phyloP scores from a whole-genome alignment of 1,284 basidiomycete species.

The Ceratobasidium papillatum region DNA sequence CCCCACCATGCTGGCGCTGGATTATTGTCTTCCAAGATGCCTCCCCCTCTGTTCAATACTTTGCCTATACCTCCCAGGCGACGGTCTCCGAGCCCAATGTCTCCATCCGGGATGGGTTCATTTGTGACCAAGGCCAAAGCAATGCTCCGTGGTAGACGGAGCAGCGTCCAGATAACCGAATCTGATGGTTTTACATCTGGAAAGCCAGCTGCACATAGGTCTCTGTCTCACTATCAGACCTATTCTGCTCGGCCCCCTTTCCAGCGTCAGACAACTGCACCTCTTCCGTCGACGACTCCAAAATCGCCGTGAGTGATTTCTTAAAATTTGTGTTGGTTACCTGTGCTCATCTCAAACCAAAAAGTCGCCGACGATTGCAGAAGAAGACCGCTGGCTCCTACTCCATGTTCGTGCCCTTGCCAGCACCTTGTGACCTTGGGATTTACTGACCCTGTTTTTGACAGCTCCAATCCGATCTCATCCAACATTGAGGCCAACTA shows the following conservation, averaged over 20 bases:
- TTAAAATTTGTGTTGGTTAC: background rate
- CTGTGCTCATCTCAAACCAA: background rate
- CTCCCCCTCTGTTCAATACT: background rate
- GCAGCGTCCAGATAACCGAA: background rate
- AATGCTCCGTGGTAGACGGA: constrained; percentile 6
- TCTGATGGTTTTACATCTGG: background rate
- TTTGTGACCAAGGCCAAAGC: constrained; percentile 36
- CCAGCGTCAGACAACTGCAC: constrained; percentile 16
- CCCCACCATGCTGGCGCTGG: constrained; percentile 10
- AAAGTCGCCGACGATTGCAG: background rate
- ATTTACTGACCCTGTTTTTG: background rate
- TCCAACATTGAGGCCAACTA: constrained; percentile 5
- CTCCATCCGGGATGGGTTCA: constrained; percentile 12
- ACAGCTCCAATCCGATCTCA: constrained; percentile 1
- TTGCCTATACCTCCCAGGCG: background rate
- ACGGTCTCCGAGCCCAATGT: constrained; percentile 1
- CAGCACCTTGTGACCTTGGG: background rate
- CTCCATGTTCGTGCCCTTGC: constrained; percentile 22
- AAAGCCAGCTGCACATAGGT: background rate
- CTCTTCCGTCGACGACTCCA: background rate
- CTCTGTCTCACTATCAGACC: background rate
- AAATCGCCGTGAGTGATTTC: background rate
- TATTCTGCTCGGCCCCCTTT: background rate
- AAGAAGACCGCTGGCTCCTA: constrained; percentile 13
- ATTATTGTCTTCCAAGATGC: background rate